phyloP scores from a whole-genome alignment of 2,329 filamentous ascomycete species.

The Berkeleyomyces rouxiae region DNA sequence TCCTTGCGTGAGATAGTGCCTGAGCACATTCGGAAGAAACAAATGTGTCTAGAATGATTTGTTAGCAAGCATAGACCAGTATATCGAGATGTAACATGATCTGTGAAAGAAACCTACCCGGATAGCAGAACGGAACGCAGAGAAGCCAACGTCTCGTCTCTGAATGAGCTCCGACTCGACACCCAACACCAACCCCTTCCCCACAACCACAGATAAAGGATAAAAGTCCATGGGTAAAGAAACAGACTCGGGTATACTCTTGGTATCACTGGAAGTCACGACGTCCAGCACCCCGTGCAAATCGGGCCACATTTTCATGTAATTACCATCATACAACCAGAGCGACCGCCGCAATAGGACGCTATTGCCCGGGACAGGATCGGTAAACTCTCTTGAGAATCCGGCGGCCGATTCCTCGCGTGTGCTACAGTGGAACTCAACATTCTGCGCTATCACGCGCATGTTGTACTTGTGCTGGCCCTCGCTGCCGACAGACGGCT shows the following conservation, averaged over 20 bases:
- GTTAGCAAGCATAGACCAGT: not conserved
- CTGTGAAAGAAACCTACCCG: slow-evolving; percentile 41
- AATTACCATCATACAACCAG: slow-evolving; percentile 83
- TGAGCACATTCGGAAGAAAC: slow-evolving; percentile 76
- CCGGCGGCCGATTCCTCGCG: slow-evolving; percentile 52
- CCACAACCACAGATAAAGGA: slow-evolving; percentile 70
- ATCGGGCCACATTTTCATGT: slow-evolving; percentile 78
- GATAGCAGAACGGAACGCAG: slow-evolving; percentile 74
- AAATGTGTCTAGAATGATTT: slow-evolving; percentile 54
- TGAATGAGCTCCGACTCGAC: slow-evolving; percentile 90
- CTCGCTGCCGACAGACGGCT: slow-evolving; percentile 67
- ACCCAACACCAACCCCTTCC: slow-evolving; percentile 77
- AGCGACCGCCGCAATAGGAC: slow-evolving; percentile 58
- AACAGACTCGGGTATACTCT: slow-evolving; percentile 58
- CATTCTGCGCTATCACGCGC: slow-evolving; percentile 87
- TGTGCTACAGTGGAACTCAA: slow-evolving; percentile 89
- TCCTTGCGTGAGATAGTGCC: slow-evolving; percentile 58
- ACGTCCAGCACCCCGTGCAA: slow-evolving; percentile 67
- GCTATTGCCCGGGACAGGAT: slow-evolving; percentile 3
- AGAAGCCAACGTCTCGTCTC: slow-evolving; percentile 77
- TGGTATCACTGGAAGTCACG: slow-evolving; percentile 44
- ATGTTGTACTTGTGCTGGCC: slow-evolving; percentile 94
- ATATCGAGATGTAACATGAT: not conserved
- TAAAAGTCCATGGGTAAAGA: slow-evolving; percentile 87
- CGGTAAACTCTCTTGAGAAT: slow-evolving; percentile 1